Percentiles rank a stretch among this genome's conserved stretches.
Conservation (phyloP, 192 early-diverging fungal genomes). For the Irineochytrium annulatum region DNA sequence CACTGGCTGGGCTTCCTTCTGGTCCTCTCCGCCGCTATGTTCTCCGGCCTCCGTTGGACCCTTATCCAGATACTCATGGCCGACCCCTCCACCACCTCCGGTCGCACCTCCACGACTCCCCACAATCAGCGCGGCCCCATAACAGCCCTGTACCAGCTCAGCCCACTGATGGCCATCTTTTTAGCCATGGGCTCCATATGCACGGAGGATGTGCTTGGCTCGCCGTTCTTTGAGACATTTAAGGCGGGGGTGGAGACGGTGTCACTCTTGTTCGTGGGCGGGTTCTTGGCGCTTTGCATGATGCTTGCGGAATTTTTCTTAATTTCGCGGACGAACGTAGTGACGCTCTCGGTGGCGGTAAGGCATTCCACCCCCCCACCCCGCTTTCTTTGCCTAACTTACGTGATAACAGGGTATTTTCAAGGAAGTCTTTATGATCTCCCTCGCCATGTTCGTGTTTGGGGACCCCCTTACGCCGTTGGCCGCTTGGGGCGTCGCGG, state of each 20-base stretch:
- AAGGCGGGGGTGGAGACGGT: constrained; percentile 37
- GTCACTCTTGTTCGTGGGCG: constrained; percentile 62
- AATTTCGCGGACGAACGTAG: constrained; percentile 76
- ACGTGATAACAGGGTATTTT: constrained; percentile 49
- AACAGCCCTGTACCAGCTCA: constrained; percentile 76
- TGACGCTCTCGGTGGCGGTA: constrained; percentile 46
- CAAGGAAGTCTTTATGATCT: constrained; percentile 80
- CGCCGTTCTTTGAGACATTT: constrained; percentile 47
- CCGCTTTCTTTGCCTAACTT: neutral
- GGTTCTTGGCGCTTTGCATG: constrained; percentile 81
- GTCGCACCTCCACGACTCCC: too few species aligned
- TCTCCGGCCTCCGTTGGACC: constrained; percentile 85
- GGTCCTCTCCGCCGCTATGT: constrained; percentile 70
- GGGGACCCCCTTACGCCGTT: constrained; percentile 72
- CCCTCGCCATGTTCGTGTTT: constrained; percentile 70
- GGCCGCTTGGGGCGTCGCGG: constrained; percentile 69
- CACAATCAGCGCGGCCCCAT: constrained; percentile 70
- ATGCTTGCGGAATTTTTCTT: constrained; percentile 78
- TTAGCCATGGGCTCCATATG: constrained; percentile 55
- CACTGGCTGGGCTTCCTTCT: constrained; percentile 69
- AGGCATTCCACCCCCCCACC: neutral
- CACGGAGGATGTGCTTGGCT: constrained; percentile 38
- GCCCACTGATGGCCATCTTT: constrained; percentile 71
- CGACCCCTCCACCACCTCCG: neutral
- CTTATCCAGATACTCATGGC: constrained; percentile 72